Evolutionary conservation across 2,329 filamentous ascomycete genomes (phyloP), one percentile per base, ranked within the genome.

Genomic region (Exophiala oligosperma): DNA sequence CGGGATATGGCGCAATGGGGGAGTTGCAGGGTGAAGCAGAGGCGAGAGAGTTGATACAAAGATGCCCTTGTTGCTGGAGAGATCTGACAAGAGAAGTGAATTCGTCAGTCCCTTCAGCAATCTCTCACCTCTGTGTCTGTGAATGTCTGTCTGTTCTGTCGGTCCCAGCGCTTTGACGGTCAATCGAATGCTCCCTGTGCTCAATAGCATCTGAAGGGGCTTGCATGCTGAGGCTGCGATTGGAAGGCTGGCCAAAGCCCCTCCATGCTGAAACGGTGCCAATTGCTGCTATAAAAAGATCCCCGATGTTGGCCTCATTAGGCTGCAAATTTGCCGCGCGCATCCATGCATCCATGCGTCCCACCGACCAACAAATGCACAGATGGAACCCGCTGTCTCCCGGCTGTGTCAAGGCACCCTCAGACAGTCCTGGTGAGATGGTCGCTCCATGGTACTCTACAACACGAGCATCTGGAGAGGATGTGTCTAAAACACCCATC

Each of bases 1-100:
- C 58, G 56, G 50, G 52, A 61, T 48, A 48, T 63, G 55, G 61
- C 61, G 61, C 58, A 63, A 61, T 61, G 38, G 26, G 46, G 44
- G 37, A 57, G 32, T 14, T 49, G 50, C 44, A 40, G 40, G 37
- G 48, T 49, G 52, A 47, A 54, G 44, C 47, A 51, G 54, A 49
- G 52, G 52, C 35, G 46, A 43, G 40, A 11, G 6, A 5, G 4
- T 40, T 40, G 40, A 43, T 43, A 43, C 40, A 17, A 23, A 9
- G 4, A 17, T n/a, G 3, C 21, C 12, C 37, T 4, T 40, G 37
- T 43, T 43, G 40, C 40, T 43, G 40, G 40, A 43, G 40, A n/a
- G 40, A 43, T 17, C n/a, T 2, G 4, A 43, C 21, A 11, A 43
- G 14, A 40, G n/a, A 40, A 21, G 40, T 43, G 32, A 35, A 35